Conservation (phyloP, 2,329 filamentous ascomycete genomes). For the Trichoderma simmonsii region DNA sequence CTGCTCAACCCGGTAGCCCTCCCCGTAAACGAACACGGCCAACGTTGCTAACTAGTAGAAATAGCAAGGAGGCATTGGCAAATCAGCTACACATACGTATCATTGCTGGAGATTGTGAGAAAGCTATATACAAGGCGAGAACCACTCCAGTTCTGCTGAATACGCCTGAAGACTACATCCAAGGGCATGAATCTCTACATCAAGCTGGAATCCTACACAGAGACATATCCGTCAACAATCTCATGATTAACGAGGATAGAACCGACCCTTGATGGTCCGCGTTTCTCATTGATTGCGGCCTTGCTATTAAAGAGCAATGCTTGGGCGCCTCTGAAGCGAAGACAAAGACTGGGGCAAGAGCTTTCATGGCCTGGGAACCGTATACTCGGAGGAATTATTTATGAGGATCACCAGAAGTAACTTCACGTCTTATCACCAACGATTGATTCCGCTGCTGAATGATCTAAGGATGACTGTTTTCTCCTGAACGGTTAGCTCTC, state of each 20-base stretch:
- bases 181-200: neutral
- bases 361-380: constrained; percentile 39
- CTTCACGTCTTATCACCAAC: neutral
- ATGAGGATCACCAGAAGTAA: too few relatives aligned
- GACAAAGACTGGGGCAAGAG: constrained; percentile 21
- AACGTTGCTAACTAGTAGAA: neutral
- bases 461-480: neutral
- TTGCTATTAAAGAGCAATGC: neutral
- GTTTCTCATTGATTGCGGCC: neutral
- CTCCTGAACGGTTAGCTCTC: neutral
- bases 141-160: neutral
- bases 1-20: neutral
- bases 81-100: neutral
- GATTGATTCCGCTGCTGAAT: neutral
- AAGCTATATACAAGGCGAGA: neutral
- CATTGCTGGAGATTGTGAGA: neutral
- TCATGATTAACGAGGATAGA: neutral
- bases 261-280: neutral
- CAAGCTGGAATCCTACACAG: neutral
- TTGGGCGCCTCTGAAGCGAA: neutral
- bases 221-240: neutral
- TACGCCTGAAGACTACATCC: neutral
- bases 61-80: neutral
- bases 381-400: neutral
- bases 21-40: neutral